These are phyloP conservation scores for Pestalotiopsis sp. DNA, from an alignment of 2,329 filamentous ascomycete species.

Conservation along the genomic window DNA sequence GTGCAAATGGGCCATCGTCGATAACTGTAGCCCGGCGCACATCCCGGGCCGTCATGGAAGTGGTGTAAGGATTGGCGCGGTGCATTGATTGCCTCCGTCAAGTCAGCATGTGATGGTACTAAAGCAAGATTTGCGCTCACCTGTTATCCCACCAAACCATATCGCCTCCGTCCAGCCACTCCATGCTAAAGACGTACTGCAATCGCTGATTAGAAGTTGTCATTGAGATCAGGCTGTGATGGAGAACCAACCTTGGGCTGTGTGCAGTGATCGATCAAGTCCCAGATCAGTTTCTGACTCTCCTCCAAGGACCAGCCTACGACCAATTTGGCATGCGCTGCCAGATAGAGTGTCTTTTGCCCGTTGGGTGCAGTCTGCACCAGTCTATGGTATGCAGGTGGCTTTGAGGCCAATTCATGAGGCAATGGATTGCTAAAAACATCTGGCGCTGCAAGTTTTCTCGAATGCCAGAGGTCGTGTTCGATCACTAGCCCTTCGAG, in stretches of 20 bases:
- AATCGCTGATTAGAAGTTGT: neutral
- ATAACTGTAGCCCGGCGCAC: constrained; percentile 29
- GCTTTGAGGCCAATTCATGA: constrained; percentile 26
- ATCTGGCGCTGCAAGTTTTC: constrained; percentile 15
- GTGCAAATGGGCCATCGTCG: constrained; percentile 26
- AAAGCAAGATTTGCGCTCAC: neutral
- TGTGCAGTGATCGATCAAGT: constrained; percentile 28
- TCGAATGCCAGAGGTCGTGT: constrained; percentile 26
- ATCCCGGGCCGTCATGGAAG: constrained; percentile 28
- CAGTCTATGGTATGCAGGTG: constrained; percentile 27
- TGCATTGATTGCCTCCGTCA: constrained; percentile 28
- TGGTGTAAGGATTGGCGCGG: constrained; percentile 28
- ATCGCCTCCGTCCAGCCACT: constrained; percentile 27
- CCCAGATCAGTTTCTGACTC: constrained; percentile 29
- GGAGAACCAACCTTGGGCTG: constrained; percentile 21
- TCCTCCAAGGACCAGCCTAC: constrained; percentile 23
- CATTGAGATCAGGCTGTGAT: neutral
- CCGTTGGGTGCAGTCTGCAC: constrained; percentile 28
- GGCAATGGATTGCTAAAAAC: constrained; percentile 11
- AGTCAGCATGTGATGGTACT: neutral
- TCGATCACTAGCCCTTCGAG: constrained; percentile 27
- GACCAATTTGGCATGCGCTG: constrained; percentile 28
- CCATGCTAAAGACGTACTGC: constrained; percentile 30
- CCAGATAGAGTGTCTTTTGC: constrained; percentile 26
- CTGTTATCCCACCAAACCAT: constrained; percentile 34